Conservation (phyloP, 2,329 filamentous ascomycete species). For the Sporothrix schenckii region DNA sequence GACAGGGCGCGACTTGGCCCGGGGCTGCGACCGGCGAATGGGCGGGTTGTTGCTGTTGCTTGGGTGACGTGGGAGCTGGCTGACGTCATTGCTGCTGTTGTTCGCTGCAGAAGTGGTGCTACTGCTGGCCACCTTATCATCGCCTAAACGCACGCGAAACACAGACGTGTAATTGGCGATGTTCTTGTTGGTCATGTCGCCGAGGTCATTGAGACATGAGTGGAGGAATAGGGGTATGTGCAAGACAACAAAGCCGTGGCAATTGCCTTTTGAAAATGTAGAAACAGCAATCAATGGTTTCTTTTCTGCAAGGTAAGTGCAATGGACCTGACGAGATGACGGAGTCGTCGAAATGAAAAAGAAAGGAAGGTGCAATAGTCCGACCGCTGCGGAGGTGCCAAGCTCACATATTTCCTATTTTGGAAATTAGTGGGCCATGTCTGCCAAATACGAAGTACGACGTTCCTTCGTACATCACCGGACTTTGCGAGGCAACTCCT, state of each 20-base stretch:
- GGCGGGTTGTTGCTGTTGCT: slow-evolving; percentile 1
- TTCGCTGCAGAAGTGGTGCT: neutral
- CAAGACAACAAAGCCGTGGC: neutral
- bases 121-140: neutral
- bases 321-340: neutral
- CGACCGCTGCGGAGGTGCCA: slow-evolving; percentile 4
- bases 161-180: slow-evolving; percentile 35
- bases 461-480: neutral
- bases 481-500: slow-evolving; percentile 18
- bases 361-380: slow-evolving; percentile 3
- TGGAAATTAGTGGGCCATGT: neutral
- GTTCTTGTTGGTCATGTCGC: slow-evolving; percentile 10
- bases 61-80: neutral
- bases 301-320: neutral
- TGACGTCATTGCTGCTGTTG: neutral
- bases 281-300: neutral
- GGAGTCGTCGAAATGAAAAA: neutral
- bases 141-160: slow-evolving; percentile 34
- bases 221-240: neutral
- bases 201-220: neutral
- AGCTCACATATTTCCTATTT: neutral
- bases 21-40: slow-evolving; percentile 20
- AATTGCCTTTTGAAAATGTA: neutral
- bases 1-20: slow-evolving; percentile 41
- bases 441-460: too few relatives aligned